Evolutionary conservation across 441 rosid genomes (phyloP).

Genomic region (Populus tomentosa): DNA sequence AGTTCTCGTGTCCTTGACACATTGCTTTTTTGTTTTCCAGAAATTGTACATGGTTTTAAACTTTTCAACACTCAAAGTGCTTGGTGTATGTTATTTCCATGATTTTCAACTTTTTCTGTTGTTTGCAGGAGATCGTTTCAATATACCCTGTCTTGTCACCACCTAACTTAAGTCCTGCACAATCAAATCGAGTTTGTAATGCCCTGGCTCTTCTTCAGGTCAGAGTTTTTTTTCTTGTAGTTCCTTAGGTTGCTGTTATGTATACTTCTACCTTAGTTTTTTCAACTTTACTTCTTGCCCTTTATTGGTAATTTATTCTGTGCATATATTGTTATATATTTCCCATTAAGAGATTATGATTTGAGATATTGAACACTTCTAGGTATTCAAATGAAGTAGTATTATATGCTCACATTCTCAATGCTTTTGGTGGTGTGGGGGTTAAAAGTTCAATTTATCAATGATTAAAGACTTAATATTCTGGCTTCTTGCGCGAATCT

Average conservation of each 20-base stretch:
- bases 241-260: not conserved
- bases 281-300: not conserved
- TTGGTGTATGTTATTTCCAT: not conserved
- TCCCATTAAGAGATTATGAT: not conserved
- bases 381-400: not conserved
- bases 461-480: not conserved
- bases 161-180: slow-evolving; percentile 85
- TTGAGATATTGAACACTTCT: not conserved
- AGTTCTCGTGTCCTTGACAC: not conserved
- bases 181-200: slow-evolving; percentile 96
- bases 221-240: not conserved
- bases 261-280: not conserved
- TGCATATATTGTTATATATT: not conserved
- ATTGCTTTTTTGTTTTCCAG: not conserved
- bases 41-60: not conserved
- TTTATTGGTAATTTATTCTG: not conserved
- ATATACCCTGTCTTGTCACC: slow-evolving; percentile 96
- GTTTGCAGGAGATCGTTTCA: slow-evolving; percentile 86
- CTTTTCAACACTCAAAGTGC: not conserved
- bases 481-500: not conserved
- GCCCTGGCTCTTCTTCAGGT: slow-evolving; percentile 99
- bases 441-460: not conserved
- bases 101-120: slow-evolving; percentile 12
- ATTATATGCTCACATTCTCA: not conserved
- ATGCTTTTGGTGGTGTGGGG: too few species aligned